phyloP scores from a whole-genome alignment of 768 basidiomycete genomes.

The Hydnum rufescens region DNA sequence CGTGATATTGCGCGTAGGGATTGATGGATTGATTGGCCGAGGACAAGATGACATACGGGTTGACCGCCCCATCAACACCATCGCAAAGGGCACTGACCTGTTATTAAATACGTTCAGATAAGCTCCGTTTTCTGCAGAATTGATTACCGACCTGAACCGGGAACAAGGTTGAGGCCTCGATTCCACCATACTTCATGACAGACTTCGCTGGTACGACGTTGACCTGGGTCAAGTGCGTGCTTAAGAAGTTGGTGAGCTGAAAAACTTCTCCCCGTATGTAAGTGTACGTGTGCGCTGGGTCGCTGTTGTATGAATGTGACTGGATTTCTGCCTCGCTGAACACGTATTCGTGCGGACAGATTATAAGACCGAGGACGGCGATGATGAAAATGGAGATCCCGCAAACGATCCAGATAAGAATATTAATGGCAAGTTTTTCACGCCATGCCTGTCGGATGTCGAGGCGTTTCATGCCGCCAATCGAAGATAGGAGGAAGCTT shows the following conservation, averaged over 20 bases:
- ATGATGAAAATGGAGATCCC: constrained; percentile 84
- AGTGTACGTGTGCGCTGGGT: constrained; percentile 31
- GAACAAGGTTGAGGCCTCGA: constrained; percentile 56
- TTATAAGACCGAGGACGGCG: constrained; percentile 63
- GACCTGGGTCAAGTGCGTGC: constrained; percentile 46
- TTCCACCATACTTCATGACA: constrained; percentile 70
- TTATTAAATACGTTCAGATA: background rate
- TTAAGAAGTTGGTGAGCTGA: constrained; percentile 50
- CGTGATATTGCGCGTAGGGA: constrained; percentile 69
- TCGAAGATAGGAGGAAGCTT: constrained; percentile 37
- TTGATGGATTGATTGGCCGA: constrained; percentile 51
- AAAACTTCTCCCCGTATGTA: constrained; percentile 90
- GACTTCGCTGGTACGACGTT: constrained; percentile 54
- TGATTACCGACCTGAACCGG: constrained; percentile 60
- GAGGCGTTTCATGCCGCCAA: constrained; percentile 84
- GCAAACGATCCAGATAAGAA: constrained; percentile 91
- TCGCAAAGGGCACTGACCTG: constrained; percentile 83
- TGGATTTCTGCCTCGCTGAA: constrained; percentile 62
- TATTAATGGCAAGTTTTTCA: constrained; percentile 86
- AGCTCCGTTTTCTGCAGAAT: background rate
- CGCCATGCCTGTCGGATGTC: constrained; percentile 95
- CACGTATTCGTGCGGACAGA: constrained; percentile 90
- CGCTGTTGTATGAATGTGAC: constrained; percentile 33
- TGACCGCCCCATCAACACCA: constrained; percentile 60
- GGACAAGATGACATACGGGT: constrained; percentile 62